Conservation (phyloP, 208 protist genomes). For the Leishmania aethiopica region DNA sequence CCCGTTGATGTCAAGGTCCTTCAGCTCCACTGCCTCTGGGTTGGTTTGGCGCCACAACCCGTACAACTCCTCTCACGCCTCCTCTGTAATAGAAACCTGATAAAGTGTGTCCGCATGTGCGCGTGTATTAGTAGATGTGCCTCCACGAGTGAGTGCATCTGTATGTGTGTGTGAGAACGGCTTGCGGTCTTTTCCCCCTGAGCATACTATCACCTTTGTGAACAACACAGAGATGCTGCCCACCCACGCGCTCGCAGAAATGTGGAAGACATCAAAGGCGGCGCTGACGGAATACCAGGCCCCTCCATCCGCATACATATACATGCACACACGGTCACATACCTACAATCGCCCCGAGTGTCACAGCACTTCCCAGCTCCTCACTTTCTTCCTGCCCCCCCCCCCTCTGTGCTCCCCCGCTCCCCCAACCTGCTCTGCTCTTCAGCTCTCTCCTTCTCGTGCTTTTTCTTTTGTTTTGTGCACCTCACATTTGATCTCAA, state of each 20-base stretch:
- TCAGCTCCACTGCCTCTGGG: slow-evolving; percentile 64
- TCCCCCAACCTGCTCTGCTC: not conserved
- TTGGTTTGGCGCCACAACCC: slow-evolving; percentile 86
- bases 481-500: not conserved
- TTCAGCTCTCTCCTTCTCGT: not conserved
- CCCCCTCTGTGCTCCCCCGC: not conserved
- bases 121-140: not conserved
- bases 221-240: not conserved
- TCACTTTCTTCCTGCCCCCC: not conserved
- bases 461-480: not conserved
- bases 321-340: not conserved
- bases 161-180: not conserved
- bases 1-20: slow-evolving; percentile 50
- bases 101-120: not conserved
- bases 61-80: slow-evolving; percentile 60
- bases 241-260: not conserved
- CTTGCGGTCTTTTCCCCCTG: not conserved
- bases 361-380: not conserved
- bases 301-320: not conserved
- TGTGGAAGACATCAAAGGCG: not conserved
- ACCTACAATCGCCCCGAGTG: not conserved
- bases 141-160: not conserved
- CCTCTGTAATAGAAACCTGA: slow-evolving; percentile 73
- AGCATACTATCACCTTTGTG: not conserved
- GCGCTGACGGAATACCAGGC: not conserved